Evolutionary conservation across 2,329 filamentous ascomycete species (phyloP), one percentile per base, ranked within the genome.

Genomic region (Achaetomium macrosporum): DNA sequence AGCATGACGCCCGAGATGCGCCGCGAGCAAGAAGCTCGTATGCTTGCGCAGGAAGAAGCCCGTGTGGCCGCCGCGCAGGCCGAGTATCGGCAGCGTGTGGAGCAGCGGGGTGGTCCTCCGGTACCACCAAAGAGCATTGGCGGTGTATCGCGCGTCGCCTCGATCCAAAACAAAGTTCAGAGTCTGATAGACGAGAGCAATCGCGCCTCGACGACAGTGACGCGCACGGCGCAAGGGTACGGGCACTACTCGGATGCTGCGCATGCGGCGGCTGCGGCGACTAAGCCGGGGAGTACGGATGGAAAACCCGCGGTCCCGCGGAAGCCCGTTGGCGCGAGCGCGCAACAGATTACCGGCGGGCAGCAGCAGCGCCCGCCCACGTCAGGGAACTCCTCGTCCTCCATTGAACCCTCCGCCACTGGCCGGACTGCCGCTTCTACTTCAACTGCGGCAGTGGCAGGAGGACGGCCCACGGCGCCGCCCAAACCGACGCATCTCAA

Each of bases 91-190:
- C 83, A 84, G 61, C 83, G 87, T 19, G 73, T 96, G 37, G 82
- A 86, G 1, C 78, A 82, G 47, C 60, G 67, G 16, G 62, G 65
- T 2, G 65, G 68, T 30, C 71, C 68, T 41, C 67, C 71, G 7
- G 68, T 67, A 16, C 73, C 70, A 51, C 81, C 77, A 51, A 81
- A 76, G 68, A 78, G 71, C 63, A 78, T 78, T 64, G 81, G 76
- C n/a, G 75, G 77, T 44, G 70, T 80, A 3, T 81, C 82, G 13
- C 77, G 84, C 40, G 90, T 90, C 16, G 81, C 84, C n/a, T 88
- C 85, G 25, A 99, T 99, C 62, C 90, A 97, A 67, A 90, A 88
- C 65, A 85, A 92, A 58, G 89, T 99, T 50, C 88, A 95, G 71
- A 89, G 82, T 46, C 75, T 97, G 46, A 73, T 99, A 15, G 85